Evolutionary conservation across 139 green algal species (phyloP), one percentile per base, ranked within the genome.

Genomic region (Volvox africanus): DNA sequence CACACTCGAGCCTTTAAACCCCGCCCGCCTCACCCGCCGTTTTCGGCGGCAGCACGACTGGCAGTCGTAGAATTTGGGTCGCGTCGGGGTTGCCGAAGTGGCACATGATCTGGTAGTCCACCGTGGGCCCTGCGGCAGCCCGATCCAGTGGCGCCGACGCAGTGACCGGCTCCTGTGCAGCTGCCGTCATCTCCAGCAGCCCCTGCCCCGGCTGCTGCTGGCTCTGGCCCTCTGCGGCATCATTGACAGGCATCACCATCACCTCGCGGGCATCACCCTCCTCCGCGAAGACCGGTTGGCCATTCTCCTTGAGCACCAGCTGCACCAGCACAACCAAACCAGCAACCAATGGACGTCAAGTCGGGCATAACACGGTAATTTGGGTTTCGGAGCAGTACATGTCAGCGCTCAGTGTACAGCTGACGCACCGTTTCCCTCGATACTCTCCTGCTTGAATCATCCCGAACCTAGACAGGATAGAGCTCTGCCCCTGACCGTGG

Each of bases 61-160:
- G 86, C 73, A 84, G 73, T 24, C 86, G 86, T 44, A 90, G 86
- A 50, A 90, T 77, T 26, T 90, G 73, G 32, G 86, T 90, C 21
- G 75, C 75, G 14, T 90, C 86, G 0, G 75, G 50, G 21, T 67
- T 76, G 55, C 55, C 86, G 21, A 61, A 84, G 55, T 85, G 73
- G 73, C 73, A 85, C 55, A 84, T 76, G 73, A 90, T 62, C 75
- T 85, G 86, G 86, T 85, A 90, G 55, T 90, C 86, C 44, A 62
- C 35, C 36, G 5, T 17, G 24, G 55, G 33, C 13, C 65, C 21
- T 36, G 24, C 35, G 62, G 80, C 16, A 30, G 77, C 20, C 44
- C 44, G 65, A 30, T 28, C 21, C 78, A 50, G 24, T 1, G 78
- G 3, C 36, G 6, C 5, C 20, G 37, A 13, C 78, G 78, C 28